A percentile compares a stretch with the other conserved stretches of the same genome.
Evolutionary conservation across 345 rosid genomes (phyloP).

Genomic region (Murraya paniculata): DNA sequence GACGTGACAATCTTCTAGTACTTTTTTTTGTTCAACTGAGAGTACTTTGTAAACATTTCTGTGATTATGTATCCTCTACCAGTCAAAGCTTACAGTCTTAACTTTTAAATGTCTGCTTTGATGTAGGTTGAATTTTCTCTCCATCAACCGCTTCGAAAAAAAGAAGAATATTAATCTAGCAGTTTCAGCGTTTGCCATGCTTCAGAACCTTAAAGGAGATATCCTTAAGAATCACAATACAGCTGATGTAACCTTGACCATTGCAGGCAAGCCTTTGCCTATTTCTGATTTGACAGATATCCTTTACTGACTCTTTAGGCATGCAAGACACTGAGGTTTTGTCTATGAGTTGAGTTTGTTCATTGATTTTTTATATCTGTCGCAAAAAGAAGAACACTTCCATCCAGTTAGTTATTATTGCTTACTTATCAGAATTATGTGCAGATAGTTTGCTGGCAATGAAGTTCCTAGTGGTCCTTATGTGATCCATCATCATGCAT

Average conservation of each 20-base stretch:
- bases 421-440: background rate
- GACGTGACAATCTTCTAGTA: conserved; percentile 21
- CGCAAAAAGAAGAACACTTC: background rate
- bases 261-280: conserved; percentile 59
- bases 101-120: conserved; percentile 12
- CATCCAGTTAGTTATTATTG: background rate
- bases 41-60: background rate
- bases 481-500: background rate
- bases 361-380: background rate
- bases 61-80: background rate
- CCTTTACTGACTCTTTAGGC: background rate
- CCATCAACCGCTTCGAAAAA: conserved; percentile 87
- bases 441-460: background rate
- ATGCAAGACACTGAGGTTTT: background rate
- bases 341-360: background rate
- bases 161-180: conserved; percentile 88
- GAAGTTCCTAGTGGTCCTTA: background rate
- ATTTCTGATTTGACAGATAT: background rate
- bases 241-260: conserved; percentile 55
- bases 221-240: conserved; percentile 15
- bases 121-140: conserved; percentile 75
- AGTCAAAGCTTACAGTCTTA: conserved; percentile 1
- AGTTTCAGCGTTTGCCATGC: conserved; percentile 79
- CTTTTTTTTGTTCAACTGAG: conserved; percentile 2
- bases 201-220: conserved; percentile 42